Conservation (phyloP, 768 basidiomycete genomes). For the Rhodotorula taiwanensis region DNA sequence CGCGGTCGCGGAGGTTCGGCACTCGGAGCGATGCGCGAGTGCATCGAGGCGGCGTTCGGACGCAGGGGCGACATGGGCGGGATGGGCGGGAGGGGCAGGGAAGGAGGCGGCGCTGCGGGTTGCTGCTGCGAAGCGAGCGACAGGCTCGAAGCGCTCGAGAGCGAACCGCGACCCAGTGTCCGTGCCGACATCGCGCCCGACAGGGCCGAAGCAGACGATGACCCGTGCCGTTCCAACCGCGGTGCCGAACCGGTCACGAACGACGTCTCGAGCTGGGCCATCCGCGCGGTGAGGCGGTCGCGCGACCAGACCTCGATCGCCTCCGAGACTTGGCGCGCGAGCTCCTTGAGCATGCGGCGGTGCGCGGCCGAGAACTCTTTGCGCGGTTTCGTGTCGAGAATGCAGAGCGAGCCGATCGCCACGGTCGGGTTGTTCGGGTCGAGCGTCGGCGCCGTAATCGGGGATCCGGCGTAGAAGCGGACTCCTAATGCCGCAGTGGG, state of each 20-base stretch:
- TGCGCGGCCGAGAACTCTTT: conserved; percentile 33
- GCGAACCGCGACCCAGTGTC: not conserved
- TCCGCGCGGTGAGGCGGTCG: conserved; percentile 28
- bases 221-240: not conserved
- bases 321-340: conserved; percentile 35
- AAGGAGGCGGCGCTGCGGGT: not conserved
- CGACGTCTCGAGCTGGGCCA: conserved; percentile 24
- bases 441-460: not conserved
- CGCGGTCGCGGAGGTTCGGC: conserved; percentile 14
- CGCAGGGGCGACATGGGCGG: no score
- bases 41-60: not conserved
- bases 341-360: conserved; percentile 32
- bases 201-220: no score
- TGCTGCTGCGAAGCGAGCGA: not conserved
- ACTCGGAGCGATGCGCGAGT: not conserved
- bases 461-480: conserved; percentile 37
- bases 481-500: conserved; percentile 16
- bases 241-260: not conserved
- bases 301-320: conserved; percentile 38
- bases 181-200: no score
- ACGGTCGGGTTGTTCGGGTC: conserved; percentile 7
- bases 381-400: conserved; percentile 38
- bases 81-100: not conserved
- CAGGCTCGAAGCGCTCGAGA: not conserved
- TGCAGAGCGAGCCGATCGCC: conserved; percentile 38